Conservation (phyloP, 116 monocot species). For the Iris pallida region DNA sequence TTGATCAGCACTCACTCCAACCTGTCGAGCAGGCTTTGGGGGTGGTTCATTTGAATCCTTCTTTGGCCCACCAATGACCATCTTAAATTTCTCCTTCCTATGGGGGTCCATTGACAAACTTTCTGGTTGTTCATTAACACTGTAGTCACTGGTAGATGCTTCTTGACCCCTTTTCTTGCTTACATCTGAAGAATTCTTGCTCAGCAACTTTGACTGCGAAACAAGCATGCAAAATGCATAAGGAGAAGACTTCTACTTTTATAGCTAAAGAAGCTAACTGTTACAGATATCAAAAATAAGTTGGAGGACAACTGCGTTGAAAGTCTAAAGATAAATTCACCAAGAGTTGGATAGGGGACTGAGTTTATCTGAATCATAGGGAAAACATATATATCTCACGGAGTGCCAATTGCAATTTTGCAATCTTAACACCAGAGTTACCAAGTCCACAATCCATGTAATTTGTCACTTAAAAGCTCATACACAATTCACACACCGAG, state of each 20-base stretch:
- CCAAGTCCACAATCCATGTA: too few relatives aligned
- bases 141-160: conserved; percentile 13
- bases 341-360: not conserved
- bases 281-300: not conserved
- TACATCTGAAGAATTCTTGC: conserved; percentile 26
- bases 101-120: conserved; percentile 24
- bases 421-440: not conserved
- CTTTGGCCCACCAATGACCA: conserved; percentile 53
- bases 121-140: conserved; percentile 26
- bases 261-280: not conserved
- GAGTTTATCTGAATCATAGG: not conserved
- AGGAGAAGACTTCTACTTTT: not conserved
- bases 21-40: conserved; percentile 16
- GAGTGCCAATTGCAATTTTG: too few relatives aligned
- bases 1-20: conserved; percentile 64
- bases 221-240: not conserved
- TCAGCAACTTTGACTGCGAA: conserved; percentile 42
- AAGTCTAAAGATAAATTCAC: not conserved
- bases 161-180: conserved; percentile 18
- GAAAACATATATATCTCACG: not conserved
- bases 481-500: too few relatives aligned
- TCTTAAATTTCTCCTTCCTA: conserved; percentile 76
- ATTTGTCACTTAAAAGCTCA: too few relatives aligned
- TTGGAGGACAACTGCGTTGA: too few relatives aligned
- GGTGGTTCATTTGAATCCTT: conserved; percentile 40